A percentile compares a stretch with the other conserved stretches of the same genome.
Conservation (phyloP, 148 eudicot genomes). For the Rhododendron ovatum region DNA sequence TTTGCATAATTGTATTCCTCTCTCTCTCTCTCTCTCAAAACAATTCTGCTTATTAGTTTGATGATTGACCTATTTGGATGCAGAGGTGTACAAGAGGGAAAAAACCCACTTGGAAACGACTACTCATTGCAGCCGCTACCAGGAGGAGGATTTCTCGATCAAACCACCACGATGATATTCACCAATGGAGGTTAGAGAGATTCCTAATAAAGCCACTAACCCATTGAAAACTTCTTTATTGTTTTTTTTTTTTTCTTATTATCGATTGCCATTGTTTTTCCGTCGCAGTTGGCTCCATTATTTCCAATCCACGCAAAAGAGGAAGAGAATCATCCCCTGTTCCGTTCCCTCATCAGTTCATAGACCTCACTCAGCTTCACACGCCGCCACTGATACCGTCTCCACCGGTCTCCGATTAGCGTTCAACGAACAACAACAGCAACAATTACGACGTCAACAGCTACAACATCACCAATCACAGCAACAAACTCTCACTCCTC, state of each 20-base stretch:
- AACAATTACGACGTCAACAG: constrained; percentile 17
- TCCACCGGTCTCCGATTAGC: constrained; percentile 62
- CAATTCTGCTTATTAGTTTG: no score
- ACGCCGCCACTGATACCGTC: constrained; percentile 19
- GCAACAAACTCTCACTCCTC: constrained; percentile 24
- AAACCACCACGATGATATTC: constrained; percentile 23
- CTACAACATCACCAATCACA: constrained; percentile 18
- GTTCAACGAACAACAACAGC: constrained; percentile 46
- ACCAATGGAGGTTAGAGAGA: constrained; percentile 22
- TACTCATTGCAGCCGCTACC: constrained; percentile 26
- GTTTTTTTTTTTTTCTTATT: no score
- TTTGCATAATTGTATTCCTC: no score
- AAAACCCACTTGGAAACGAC: background rate
- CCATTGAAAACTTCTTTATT: no score
- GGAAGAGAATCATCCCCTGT: constrained; percentile 21
- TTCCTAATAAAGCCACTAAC: background rate
- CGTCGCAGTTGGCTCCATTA: constrained; percentile 2
- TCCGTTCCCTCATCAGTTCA: constrained; percentile 8
- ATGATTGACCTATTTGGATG: no score
- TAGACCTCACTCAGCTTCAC: constrained; percentile 44
- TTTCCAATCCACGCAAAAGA: constrained; percentile 27
- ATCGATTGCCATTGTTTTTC: background rate
- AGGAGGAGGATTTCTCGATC: constrained; percentile 27
- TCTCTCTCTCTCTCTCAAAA: no score
- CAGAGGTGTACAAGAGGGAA: no score